Conservation (phyloP, 495 filamentous ascomycete species). For the Trichoderma orchidacearum region DNA sequence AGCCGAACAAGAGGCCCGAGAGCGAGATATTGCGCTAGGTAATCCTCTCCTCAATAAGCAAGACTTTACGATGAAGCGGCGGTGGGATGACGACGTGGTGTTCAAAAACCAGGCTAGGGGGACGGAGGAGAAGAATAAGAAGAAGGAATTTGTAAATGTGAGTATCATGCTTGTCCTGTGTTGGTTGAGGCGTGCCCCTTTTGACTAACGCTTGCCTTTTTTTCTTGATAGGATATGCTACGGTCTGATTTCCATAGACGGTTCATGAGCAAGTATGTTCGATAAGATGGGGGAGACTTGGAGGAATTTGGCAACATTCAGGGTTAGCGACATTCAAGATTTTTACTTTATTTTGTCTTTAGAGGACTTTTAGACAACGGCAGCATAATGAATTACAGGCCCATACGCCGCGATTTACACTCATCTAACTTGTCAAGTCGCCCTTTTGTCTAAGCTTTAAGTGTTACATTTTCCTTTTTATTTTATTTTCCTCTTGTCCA, state of each 20-base stretch:
- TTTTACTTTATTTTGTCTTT: conserved; percentile 3
- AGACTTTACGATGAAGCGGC: conserved; percentile 62
- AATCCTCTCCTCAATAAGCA: conserved; percentile 78
- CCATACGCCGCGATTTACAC: not conserved
- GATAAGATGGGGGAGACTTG: conserved; percentile 10
- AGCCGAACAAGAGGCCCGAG: conserved; percentile 67
- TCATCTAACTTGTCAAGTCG: no score
- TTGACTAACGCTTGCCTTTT: conserved; percentile 11
- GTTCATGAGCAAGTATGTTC: conserved; percentile 71
- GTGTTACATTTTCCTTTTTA: no score
- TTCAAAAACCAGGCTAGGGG: conserved; percentile 98
- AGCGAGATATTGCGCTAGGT: conserved; percentile 78
- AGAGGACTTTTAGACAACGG: not conserved
- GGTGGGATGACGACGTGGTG: conserved; percentile 99
- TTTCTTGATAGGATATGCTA: conserved; percentile 56
- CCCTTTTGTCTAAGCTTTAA: no score
- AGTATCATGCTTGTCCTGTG: conserved; percentile 14
- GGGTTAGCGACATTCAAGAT: not conserved
- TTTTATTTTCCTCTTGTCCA: no score
- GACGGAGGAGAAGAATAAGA: conserved; percentile 78
- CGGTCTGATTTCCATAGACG: conserved; percentile 94
- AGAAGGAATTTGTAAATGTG: conserved; percentile 94
- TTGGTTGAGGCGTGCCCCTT: no score
- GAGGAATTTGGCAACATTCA: not conserved
- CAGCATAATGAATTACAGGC: not conserved